Conservation (phyloP, 495 filamentous ascomycete species). For the Wilcoxina mikolae region DNA sequence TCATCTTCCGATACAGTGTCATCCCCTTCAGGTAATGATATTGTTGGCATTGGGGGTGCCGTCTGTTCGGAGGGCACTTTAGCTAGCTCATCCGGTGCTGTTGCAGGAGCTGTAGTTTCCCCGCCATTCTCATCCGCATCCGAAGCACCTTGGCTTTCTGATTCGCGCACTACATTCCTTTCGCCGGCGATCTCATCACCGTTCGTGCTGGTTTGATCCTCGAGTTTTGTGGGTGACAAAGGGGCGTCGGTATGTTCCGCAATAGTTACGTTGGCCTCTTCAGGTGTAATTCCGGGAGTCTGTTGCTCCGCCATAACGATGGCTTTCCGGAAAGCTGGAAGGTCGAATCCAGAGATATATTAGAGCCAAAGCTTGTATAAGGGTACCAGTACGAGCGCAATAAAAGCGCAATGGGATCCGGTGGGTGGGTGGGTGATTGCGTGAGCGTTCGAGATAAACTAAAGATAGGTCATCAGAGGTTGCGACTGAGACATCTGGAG, state of each 20-base stretch:
- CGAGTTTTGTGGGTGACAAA: conserved; percentile 6
- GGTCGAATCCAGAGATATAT: not conserved
- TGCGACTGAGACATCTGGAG: no score
- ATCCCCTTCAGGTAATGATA: conserved; percentile 1
- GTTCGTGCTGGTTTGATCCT: conserved; percentile 10
- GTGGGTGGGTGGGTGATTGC: no score
- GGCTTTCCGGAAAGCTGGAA: not conserved
- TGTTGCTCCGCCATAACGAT: conserved; percentile 27
- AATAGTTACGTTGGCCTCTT: conserved; percentile 8
- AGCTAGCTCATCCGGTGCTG: conserved; percentile 4
- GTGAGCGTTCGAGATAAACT: no score
- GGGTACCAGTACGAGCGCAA: no score
- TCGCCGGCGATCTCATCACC: conserved; percentile 14
- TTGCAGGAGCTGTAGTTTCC: conserved; percentile 22
- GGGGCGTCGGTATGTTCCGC: conserved; percentile 8
- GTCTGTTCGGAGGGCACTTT: not conserved
- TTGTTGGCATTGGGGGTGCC: conserved; percentile 1
- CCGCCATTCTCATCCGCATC: conserved; percentile 23
- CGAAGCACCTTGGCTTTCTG: not conserved
- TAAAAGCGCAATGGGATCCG: no score
- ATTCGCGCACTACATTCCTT: not conserved
- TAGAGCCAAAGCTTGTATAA: not conserved
- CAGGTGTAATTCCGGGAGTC: conserved; percentile 7
- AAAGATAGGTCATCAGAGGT: no score
- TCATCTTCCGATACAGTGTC: conserved; percentile 6